Percentiles rank a stretch among this genome's conserved stretches.
These are phyloP conservation scores for Chalciporus piperatus DNA, from an alignment of 768 basidiomycete species.

Conservation along the genomic window DNA sequence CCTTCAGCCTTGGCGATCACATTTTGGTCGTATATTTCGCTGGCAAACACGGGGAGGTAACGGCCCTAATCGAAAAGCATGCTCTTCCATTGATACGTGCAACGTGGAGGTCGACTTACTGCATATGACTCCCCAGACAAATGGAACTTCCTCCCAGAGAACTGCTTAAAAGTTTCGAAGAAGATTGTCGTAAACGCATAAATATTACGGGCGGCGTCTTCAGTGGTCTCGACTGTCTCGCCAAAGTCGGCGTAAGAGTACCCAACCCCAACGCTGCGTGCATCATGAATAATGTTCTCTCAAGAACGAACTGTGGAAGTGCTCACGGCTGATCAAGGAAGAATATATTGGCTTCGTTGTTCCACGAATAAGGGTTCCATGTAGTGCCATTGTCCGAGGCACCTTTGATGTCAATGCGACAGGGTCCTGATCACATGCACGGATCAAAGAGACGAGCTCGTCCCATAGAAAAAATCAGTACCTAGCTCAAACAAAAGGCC, in stretches of 20 bases:
- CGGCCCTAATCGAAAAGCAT: conserved; percentile 47
- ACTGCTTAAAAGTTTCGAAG: conserved; percentile 75
- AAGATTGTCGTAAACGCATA: conserved; percentile 76
- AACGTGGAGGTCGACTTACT: conserved; percentile 38
- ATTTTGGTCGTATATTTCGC: conserved; percentile 76
- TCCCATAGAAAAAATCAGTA: conserved; percentile 9
- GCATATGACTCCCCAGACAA: conserved; percentile 75
- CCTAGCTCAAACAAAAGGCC: conserved; percentile 63
- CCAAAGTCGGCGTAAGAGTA: conserved; percentile 71
- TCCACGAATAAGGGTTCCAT: conserved; percentile 68
- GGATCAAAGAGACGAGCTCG: conserved; percentile 28
- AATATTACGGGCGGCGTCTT: conserved; percentile 76
- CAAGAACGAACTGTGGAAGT: not conserved
- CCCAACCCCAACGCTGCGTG: conserved; percentile 58
- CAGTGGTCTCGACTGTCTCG: conserved; percentile 68
- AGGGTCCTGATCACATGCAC: conserved; percentile 44
- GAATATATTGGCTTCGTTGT: conserved; percentile 64
- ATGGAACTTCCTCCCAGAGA: conserved; percentile 64
- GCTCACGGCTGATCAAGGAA: conserved; percentile 64
- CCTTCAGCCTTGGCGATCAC: conserved; percentile 46
- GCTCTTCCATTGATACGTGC: not conserved
- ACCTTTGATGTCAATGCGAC: conserved; percentile 56
- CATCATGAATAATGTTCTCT: not conserved
- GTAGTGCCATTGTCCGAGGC: conserved; percentile 55
- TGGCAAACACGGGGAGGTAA: conserved; percentile 72